Evolutionary conservation across 805 yeast genomes (phyloP), one percentile per base, ranked within the genome.

Genomic region (Pichia ethanolica): DNA sequence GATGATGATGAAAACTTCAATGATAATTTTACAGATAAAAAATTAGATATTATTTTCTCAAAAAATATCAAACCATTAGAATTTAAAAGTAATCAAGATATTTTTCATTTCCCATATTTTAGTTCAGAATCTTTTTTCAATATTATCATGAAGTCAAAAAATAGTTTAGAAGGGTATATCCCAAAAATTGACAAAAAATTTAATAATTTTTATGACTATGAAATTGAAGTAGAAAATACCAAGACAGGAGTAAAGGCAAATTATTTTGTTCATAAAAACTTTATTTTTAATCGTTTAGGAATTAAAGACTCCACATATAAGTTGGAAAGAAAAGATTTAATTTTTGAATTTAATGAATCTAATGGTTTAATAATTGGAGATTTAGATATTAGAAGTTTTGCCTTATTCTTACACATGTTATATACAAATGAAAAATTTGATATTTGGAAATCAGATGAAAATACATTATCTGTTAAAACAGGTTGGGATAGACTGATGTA

Each of bases 351-450:
- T 25, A 11, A 44, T n/a, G 47, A 48, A 14, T 14, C 38, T n/a
- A 12, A 34, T 12, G 41, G 30, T 13, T 35, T 12, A n/a, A 50
- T 63, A 7, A 14, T 50, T n/a, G 68, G 68, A 20, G 52, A 58
- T 28, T 48, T 63, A 4, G 58, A 56, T 9, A 28, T 61, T 1
- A 49, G 60, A 30, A 50, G 65, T 8, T 60, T 73, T 10, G 61
- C 70, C 34, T 64, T 82, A 2, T 57, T 77, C 8, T 53, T 78
- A 6, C 77, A 78, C 57, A 71, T 70, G 48, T 48, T 79, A 0
- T 82, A 82, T 57, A 75, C 82, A 0, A 79, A 78, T 47, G 57
- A 59, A 13, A 59, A 66, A 5, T 39, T 75, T 5, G 71, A 68
- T 39, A 61, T 78, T 9, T 79, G 84, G 84, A 72, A 68, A 13